phyloP scores from a whole-genome alignment of 768 basidiomycete species.

The Chalciporus sphaerocephalus region DNA sequence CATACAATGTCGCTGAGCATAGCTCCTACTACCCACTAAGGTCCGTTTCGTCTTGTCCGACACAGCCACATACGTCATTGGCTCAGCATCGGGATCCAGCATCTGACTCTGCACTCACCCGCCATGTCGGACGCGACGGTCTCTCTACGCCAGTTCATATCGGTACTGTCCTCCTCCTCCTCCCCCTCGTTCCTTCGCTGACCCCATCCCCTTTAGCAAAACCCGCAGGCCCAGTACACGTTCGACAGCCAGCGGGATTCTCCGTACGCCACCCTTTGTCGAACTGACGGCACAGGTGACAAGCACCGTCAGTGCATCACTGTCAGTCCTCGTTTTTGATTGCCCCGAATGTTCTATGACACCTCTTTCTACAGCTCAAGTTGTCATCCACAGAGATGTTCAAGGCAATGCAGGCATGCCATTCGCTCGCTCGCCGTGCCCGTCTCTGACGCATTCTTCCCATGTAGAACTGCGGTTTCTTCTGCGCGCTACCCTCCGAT shows the following conservation, averaged over 20 bases:
- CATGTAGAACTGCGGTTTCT: constrained; percentile 59
- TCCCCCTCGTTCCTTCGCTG: background rate
- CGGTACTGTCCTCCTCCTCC: constrained; percentile 28
- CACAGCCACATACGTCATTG: constrained; percentile 26
- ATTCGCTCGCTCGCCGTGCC: background rate
- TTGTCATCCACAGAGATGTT: constrained; percentile 63
- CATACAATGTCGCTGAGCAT: constrained; percentile 20
- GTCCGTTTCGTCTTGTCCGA: background rate
- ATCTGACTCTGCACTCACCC: constrained; percentile 15
- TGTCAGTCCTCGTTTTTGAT: constrained; percentile 34
- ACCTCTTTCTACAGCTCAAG: constrained; percentile 41
- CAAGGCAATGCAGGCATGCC: constrained; percentile 64
- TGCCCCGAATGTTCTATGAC: constrained; percentile 10
- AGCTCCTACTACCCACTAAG: constrained; percentile 2
- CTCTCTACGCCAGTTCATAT: constrained; percentile 39
- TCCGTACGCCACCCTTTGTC: constrained; percentile 55
- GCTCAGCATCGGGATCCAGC: background rate
- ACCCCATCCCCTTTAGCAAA: constrained; percentile 3
- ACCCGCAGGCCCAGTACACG: constrained; percentile 48
- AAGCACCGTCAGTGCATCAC: constrained; percentile 50
- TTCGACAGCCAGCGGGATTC: constrained; percentile 61
- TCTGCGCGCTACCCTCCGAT: constrained; percentile 64
- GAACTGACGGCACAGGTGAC: constrained; percentile 35
- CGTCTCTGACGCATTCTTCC: constrained; percentile 6
- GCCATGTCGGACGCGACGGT: constrained; percentile 27